These are phyloP conservation scores for Fusarium nematophilum DNA, from an alignment of 2,329 filamentous ascomycete genomes.

Conservation along the genomic window DNA sequence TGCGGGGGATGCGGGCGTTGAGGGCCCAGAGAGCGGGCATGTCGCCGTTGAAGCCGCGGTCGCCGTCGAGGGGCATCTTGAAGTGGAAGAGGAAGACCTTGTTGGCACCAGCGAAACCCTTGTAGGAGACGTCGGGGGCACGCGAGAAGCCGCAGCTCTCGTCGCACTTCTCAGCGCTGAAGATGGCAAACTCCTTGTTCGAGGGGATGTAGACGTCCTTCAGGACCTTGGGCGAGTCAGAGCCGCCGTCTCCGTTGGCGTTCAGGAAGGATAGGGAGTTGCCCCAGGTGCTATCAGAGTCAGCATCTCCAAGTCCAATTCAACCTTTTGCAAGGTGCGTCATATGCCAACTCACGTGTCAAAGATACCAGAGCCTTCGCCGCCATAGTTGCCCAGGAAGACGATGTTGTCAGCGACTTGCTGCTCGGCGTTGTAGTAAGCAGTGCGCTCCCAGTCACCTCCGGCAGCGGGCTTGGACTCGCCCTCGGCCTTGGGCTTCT, in stretches of 20 bases:
- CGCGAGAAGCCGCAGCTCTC: slow-evolving; percentile 58
- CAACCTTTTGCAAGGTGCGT: neutral
- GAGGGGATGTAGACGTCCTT: slow-evolving; percentile 54
- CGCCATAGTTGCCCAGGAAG: slow-evolving; percentile 62
- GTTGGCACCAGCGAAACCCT: slow-evolving; percentile 76
- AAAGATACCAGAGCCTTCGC: slow-evolving; percentile 55
- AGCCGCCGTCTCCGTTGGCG: slow-evolving; percentile 53
- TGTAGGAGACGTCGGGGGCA: slow-evolving; percentile 57
- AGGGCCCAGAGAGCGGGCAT: slow-evolving; percentile 83
- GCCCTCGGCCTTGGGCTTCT: slow-evolving; percentile 20
- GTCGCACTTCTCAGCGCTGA: slow-evolving; percentile 57
- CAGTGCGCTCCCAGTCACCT: slow-evolving; percentile 55
- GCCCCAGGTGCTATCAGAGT: slow-evolving; percentile 53
- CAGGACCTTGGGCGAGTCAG: slow-evolving; percentile 54
- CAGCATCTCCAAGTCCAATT: slow-evolving; percentile 5
- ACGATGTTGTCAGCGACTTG: slow-evolving; percentile 56
- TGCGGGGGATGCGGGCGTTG: slow-evolving; percentile 78
- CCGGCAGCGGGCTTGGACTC: slow-evolving; percentile 26
- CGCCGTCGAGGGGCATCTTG: slow-evolving; percentile 73
- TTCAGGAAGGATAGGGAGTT: slow-evolving; percentile 60
- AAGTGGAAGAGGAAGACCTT: slow-evolving; percentile 82
- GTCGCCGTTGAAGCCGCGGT: slow-evolving; percentile 66
- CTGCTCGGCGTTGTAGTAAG: slow-evolving; percentile 58
- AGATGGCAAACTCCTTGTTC: slow-evolving; percentile 59
- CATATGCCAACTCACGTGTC: slow-evolving; percentile 52